Percentiles rank a stretch among this genome's conserved stretches.
phyloP scores from a whole-genome alignment of 345 rosid species.

The Citrus cavaleriei region DNA sequence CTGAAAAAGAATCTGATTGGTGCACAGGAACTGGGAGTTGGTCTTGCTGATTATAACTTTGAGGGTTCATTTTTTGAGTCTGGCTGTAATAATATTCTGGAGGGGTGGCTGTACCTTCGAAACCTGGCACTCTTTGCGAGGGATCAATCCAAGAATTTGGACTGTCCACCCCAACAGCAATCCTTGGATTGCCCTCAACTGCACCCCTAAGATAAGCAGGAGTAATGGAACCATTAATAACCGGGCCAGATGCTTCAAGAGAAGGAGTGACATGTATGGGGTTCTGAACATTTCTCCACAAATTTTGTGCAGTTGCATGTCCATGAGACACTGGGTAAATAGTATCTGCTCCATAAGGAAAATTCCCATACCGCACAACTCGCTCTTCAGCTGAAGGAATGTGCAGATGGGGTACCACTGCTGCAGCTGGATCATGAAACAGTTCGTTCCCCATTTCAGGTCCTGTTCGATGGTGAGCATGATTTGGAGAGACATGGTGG shows the following conservation, averaged over 20 bases:
- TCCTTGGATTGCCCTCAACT: conserved; percentile 46
- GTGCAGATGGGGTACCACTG: conserved; percentile 37
- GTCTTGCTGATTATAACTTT: conserved; percentile 31
- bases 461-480: conserved; percentile 48
- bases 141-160: conserved; percentile 48
- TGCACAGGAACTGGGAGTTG: conserved; percentile 26
- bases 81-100: conserved; percentile 44
- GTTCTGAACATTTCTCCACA: conserved; percentile 67
- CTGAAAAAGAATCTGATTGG: conserved; percentile 26
- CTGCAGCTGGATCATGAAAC: conserved; percentile 55
- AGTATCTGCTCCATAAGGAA: conserved; percentile 60
- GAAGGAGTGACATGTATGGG: conserved; percentile 47
- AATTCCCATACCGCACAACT: conserved; percentile 49
- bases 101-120: conserved; percentile 41
- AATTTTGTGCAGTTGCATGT: conserved; percentile 43
- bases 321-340: conserved; percentile 47
- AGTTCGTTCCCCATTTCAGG: conserved; percentile 58
- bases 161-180: conserved; percentile 42
- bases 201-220: conserved; percentile 42
- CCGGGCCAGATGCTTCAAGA: conserved; percentile 41
- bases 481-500: conserved; percentile 41
- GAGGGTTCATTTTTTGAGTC: conserved; percentile 24
- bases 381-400: conserved; percentile 51
- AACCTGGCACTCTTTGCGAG: conserved; percentile 47
- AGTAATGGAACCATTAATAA: conserved; percentile 54